Evolutionary conservation across 2,329 filamentous ascomycete genomes (phyloP).

Genomic region (Venturia pyrina): DNA sequence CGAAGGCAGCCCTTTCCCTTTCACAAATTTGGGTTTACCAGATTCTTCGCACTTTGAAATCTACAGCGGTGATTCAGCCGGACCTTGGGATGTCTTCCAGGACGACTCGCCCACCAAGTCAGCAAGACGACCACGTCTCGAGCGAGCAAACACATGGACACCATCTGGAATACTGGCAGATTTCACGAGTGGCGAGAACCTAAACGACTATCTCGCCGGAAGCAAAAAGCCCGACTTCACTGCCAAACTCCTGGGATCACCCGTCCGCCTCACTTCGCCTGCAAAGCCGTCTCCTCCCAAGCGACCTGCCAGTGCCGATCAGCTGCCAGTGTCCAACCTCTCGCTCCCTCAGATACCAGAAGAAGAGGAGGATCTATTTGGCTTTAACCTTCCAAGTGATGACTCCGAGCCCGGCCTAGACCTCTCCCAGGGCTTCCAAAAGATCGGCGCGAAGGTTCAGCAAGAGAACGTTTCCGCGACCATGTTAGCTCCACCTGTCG

Average conservation of each 20-base stretch:
- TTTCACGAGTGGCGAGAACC: slow-evolving; percentile 35
- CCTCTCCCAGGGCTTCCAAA: slow-evolving; percentile 65
- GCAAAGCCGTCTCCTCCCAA: slow-evolving; percentile 18
- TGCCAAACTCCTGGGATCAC: slow-evolving; percentile 17
- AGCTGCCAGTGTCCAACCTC: slow-evolving; percentile 13
- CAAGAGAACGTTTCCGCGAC: background rate
- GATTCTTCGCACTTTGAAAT: slow-evolving; percentile 17
- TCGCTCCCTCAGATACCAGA: slow-evolving; percentile 14
- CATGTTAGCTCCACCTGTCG: background rate
- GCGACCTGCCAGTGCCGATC: slow-evolving; percentile 12
- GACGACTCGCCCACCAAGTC: slow-evolving; percentile 26
- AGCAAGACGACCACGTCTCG: slow-evolving; percentile 48
- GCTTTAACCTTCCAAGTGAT: slow-evolving; percentile 43
- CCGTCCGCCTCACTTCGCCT: slow-evolving; percentile 22
- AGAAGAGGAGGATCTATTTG: slow-evolving; percentile 7
- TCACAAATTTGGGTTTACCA: slow-evolving; percentile 43
- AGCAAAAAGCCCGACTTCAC: slow-evolving; percentile 13
- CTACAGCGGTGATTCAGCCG: slow-evolving; percentile 35
- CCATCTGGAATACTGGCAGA: slow-evolving; percentile 49
- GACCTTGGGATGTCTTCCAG: slow-evolving; percentile 54
- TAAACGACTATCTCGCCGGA: slow-evolving; percentile 7
- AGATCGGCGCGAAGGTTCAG: slow-evolving; percentile 46
- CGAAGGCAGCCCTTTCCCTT: slow-evolving; percentile 37
- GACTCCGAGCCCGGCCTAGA: slow-evolving; percentile 55
- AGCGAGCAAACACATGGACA: slow-evolving; percentile 49